Conservation (phyloP, 2,329 filamentous ascomycete genomes). For the Ophiostoma piceae region DNA sequence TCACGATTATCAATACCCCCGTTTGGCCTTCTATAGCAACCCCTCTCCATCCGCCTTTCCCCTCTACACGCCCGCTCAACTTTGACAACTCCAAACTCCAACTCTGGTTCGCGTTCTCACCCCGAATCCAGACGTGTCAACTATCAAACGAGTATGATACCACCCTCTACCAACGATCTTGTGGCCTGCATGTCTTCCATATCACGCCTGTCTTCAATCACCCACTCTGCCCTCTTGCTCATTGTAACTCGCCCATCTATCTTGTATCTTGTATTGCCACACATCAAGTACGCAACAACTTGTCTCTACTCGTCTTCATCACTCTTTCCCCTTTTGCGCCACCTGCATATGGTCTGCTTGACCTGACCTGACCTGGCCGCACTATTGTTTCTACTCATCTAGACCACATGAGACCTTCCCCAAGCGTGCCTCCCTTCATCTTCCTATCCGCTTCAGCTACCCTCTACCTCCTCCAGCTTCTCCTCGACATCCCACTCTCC, state of each 20-base stretch:
- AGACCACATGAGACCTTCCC: background rate
- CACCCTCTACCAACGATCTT: background rate
- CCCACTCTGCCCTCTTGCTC: background rate
- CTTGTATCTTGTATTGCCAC: background rate
- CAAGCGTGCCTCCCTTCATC: background rate
- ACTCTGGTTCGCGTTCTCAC: background rate
- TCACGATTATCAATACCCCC: background rate
- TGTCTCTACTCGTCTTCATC: background rate
- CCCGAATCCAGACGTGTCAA: background rate
- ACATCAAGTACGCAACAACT: background rate
- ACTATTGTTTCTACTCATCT: conserved; percentile 10
- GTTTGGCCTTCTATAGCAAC: background rate
- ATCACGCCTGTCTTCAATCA: background rate
- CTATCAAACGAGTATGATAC: background rate
- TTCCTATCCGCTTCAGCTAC: background rate
- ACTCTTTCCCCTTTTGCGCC: background rate
- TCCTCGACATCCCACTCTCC: background rate
- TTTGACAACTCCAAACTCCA: background rate
- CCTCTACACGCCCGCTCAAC: background rate
- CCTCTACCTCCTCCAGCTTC: background rate
- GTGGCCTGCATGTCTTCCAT: background rate
- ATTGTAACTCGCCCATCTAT: background rate
- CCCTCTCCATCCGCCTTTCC: background rate
- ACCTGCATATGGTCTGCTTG: conserved; percentile 9
- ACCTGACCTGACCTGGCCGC: background rate